Conservation (phyloP, 352 stramenopile genomes). For the Thalassiosira mediterranea region DNA sequence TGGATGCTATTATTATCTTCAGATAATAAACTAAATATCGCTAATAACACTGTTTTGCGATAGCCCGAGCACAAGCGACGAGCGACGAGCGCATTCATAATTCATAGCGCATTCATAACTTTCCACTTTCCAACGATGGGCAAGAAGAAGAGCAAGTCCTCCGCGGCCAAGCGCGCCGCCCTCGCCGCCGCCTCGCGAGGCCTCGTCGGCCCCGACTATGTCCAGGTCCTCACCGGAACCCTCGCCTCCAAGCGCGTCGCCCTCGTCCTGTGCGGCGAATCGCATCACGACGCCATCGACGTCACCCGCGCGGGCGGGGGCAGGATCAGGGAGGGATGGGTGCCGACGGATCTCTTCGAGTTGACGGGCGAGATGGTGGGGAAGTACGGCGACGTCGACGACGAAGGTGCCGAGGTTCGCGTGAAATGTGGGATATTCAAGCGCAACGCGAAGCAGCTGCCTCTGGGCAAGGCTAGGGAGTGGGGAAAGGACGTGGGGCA, state of each 20-base stretch:
- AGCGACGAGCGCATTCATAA: no score
- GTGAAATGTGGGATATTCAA: slow-evolving; percentile 23
- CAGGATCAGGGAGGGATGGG: slow-evolving; percentile 18
- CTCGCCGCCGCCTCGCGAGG: not conserved
- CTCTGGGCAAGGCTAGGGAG: slow-evolving; percentile 30
- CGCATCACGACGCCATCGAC: slow-evolving; percentile 52
- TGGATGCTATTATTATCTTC: no score
- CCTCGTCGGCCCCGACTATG: slow-evolving; percentile 36
- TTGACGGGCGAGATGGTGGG: slow-evolving; percentile 15
- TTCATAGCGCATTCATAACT: no score
- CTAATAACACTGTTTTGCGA: no score
- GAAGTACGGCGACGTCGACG: not conserved
- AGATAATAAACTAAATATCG: no score
- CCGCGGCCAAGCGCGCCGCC: not conserved
- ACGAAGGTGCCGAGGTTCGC: not conserved
- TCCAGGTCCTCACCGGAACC: slow-evolving; percentile 28
- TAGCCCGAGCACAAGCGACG: no score
- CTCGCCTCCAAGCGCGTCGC: slow-evolving; percentile 24
- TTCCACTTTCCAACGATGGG: no score
- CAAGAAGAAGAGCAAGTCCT: not conserved
- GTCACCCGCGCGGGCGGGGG: slow-evolving; percentile 22
- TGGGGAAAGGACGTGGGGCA: slow-evolving; percentile 13
- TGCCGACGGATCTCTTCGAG: not conserved
- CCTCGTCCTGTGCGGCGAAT: slow-evolving; percentile 50
- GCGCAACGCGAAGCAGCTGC: slow-evolving; percentile 19